A percentile compares a stretch with the other conserved stretches of the same genome.
Conservation (phyloP, 805 yeast genomes). For the Tetrapisispora taiwanensis region DNA sequence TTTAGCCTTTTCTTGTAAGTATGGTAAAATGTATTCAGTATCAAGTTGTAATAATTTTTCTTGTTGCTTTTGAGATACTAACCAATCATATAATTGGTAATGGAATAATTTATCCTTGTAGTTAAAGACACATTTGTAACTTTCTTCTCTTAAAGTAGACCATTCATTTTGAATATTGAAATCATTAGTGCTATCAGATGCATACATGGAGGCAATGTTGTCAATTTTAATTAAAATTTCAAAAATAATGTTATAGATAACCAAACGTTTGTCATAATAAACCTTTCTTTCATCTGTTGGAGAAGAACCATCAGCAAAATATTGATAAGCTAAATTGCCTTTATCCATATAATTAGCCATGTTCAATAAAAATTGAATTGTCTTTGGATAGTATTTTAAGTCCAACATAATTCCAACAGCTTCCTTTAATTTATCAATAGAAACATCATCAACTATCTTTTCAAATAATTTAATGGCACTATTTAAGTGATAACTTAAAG, state of each 20-base stretch:
- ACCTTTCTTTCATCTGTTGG: constrained; percentile 42
- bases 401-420: constrained; percentile 70
- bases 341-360: constrained; percentile 63
- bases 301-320: constrained; percentile 41
- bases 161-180: constrained; percentile 30
- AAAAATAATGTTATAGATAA: constrained; percentile 66
- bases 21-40: constrained; percentile 71
- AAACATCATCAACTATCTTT: constrained; percentile 67
- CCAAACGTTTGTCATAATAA: constrained; percentile 42
- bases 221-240: constrained; percentile 66
- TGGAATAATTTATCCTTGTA: constrained; percentile 82
- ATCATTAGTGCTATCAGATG: not conserved
- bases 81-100: constrained; percentile 87
- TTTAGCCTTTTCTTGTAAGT: constrained; percentile 56
- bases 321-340: constrained; percentile 49
- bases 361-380: constrained; percentile 70
- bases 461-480: constrained; percentile 70
- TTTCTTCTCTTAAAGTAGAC: constrained; percentile 50
- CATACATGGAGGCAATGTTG: constrained; percentile 37
- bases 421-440: constrained; percentile 70
- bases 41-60: constrained; percentile 70
- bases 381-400: constrained; percentile 72
- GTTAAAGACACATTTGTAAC: constrained; percentile 64
- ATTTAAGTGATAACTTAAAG: constrained; percentile 51
- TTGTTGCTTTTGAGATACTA: constrained; percentile 63